Percentiles rank a stretch among this genome's conserved stretches.
These are phyloP conservation scores for Yamadazyma atmosphaerica DNA, from an alignment of 1,139 yeast genomes.

Conservation along the genomic window DNA sequence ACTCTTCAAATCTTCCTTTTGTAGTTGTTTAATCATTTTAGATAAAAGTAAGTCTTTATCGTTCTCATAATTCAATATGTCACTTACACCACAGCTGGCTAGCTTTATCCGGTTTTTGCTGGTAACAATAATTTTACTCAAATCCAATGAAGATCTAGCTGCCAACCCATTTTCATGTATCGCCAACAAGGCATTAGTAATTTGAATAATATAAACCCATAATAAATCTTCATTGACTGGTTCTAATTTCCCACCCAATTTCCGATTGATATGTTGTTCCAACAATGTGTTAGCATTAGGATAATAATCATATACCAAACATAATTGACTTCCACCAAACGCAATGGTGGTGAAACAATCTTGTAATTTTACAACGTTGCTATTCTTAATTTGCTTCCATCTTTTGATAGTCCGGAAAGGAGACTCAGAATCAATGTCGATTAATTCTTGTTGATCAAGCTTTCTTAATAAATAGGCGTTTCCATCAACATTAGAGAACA, in stretches of 20 bases:
- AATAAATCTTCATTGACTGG: conserved; percentile 62
- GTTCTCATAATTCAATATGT: conserved; percentile 53
- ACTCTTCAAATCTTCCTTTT: conserved; percentile 52
- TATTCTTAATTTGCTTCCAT: conserved; percentile 49
- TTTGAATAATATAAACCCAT: conserved; percentile 77
- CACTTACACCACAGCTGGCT: conserved; percentile 70
- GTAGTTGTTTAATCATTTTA: conserved; percentile 26
- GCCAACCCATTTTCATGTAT: conserved; percentile 65
- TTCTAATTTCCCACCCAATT: conserved; percentile 34
- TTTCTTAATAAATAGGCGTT: conserved; percentile 73
- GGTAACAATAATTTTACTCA: conserved; percentile 72
- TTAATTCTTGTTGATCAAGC: conserved; percentile 49
- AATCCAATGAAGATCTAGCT: conserved; percentile 59
- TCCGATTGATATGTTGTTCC: conserved; percentile 36
- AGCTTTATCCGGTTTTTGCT: conserved; percentile 69
- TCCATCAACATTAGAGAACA: conserved; percentile 78
- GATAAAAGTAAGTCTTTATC: conserved; percentile 22
- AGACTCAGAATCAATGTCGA: conserved; percentile 58
- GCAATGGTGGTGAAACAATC: conserved; percentile 90
- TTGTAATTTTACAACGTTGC: conserved; percentile 65
- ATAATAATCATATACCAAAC: conserved; percentile 44
- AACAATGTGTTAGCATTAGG: conserved; percentile 31
- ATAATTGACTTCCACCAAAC: conserved; percentile 69
- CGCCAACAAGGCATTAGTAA: conserved; percentile 62
- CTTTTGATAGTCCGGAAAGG: conserved; percentile 39